These are phyloP conservation scores for Cardamine resedifolia DNA, from an alignment of 345 rosid species.

Conservation along the genomic window DNA sequence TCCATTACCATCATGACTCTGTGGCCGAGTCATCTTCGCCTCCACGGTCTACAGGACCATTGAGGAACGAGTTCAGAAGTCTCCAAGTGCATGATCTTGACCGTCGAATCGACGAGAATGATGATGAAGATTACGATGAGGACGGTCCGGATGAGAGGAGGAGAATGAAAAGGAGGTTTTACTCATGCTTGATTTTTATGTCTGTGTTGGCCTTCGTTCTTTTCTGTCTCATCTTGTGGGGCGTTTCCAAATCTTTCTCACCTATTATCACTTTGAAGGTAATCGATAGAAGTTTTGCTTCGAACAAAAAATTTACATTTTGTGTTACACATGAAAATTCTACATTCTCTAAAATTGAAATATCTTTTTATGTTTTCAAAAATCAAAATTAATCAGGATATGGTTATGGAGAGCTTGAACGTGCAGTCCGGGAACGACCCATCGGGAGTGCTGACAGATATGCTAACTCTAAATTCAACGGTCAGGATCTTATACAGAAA, in stretches of 20 bases:
- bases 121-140: conserved; percentile 42
- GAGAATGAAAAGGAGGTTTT: conserved; percentile 47
- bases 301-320: neutral
- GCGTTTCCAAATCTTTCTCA: conserved; percentile 67
- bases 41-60: conserved; percentile 63
- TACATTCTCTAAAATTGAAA: neutral
- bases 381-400: conserved; percentile 50
- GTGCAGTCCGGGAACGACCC: conserved; percentile 80
- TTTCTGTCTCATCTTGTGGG: conserved; percentile 83
- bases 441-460: conserved; percentile 82
- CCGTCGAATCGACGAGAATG: neutral
- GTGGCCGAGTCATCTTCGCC: conserved; percentile 70
- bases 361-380: too few species aligned
- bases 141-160: conserved; percentile 15
- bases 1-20: conserved; percentile 60
- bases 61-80: conserved; percentile 62
- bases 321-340: neutral
- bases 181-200: conserved; percentile 47
- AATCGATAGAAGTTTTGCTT: neutral
- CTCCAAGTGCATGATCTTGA: conserved; percentile 39
- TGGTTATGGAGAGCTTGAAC: conserved; percentile 71
- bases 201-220: conserved; percentile 56
- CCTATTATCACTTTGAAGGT: conserved; percentile 72
- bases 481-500: conserved; percentile 73
- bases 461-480: conserved; percentile 85